A percentile compares a stretch with the other conserved stretches of the same genome.
Evolutionary conservation across 2,329 filamentous ascomycete species (phyloP).

Genomic region (Alternaria gansuensis): DNA sequence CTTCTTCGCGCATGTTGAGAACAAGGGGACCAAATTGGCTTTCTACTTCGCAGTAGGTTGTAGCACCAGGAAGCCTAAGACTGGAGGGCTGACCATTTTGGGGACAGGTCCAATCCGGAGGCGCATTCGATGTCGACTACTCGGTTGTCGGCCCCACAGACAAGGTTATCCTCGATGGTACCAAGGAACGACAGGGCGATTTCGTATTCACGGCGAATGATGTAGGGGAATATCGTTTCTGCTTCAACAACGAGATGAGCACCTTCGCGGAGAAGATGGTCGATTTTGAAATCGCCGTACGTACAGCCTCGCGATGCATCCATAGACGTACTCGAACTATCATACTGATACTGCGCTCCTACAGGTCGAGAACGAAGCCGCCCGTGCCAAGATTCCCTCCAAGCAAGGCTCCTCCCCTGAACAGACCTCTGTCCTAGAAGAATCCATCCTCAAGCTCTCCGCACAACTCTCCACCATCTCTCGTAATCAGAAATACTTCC

Average conservation of each 20-base stretch:
- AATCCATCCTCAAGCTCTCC: slow-evolving; percentile 94
- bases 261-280: slow-evolving; percentile 98
- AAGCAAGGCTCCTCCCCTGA: slow-evolving; percentile 90
- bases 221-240: slow-evolving; percentile 91
- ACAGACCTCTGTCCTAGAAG: slow-evolving; percentile 87
- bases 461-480: slow-evolving; percentile 92
- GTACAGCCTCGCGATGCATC: slow-evolving; percentile 42
- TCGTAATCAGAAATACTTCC: slow-evolving; percentile 99
- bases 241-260: slow-evolving; percentile 98
- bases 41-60: slow-evolving; percentile 94
- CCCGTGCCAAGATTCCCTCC: slow-evolving; percentile 78
- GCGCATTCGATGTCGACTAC: slow-evolving; percentile 97
- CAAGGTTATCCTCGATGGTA: slow-evolving; percentile 82
- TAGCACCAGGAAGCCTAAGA: background rate
- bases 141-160: slow-evolving; percentile 81
- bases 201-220: slow-evolving; percentile 96
- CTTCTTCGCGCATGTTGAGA: slow-evolving; percentile 85
- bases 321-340: background rate
- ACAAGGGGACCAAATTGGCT: slow-evolving; percentile 85
- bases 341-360: slow-evolving; percentile 9
- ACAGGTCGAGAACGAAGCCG: slow-evolving; percentile 90
- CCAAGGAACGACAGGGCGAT: slow-evolving; percentile 94
- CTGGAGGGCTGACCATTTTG: slow-evolving; percentile 5
- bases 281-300: slow-evolving; percentile 94
- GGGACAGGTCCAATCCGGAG: slow-evolving; percentile 90